phyloP scores from a whole-genome alignment of 2,329 filamentous ascomycete genomes.

The Xylariaceae sp. region DNA sequence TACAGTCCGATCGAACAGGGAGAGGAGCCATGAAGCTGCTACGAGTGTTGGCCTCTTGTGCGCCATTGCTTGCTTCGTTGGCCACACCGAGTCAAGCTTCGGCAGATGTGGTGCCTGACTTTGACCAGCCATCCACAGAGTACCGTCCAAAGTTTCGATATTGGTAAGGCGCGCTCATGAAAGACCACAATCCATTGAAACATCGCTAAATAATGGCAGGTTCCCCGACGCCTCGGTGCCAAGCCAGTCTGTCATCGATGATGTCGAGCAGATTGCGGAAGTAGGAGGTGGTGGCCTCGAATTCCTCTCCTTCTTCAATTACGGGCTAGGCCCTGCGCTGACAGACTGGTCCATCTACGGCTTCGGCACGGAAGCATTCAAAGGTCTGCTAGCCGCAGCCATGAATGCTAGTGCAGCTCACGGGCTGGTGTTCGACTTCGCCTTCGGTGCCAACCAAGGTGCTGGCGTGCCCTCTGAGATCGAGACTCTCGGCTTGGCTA shows the following conservation, averaged over 20 bases:
- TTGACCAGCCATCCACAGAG: not conserved
- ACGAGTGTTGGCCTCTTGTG: too few species aligned
- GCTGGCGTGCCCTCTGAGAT: conserved; percentile 17
- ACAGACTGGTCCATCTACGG: conserved; percentile 33
- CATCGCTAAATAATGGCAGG: conserved; percentile 17
- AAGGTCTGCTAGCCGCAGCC: conserved; percentile 12
- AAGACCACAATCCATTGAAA: too few species aligned
- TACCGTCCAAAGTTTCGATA: not conserved
- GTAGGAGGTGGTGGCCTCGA: conserved; percentile 22
- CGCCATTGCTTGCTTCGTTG: too few species aligned
- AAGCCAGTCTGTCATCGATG: conserved; percentile 7
- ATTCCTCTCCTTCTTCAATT: conserved; percentile 23
- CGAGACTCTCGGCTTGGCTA: conserved; percentile 13
- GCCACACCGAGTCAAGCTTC: too few species aligned
- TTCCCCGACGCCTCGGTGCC: conserved; percentile 22
- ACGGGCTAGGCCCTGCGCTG: conserved; percentile 15
- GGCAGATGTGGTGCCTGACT: not conserved
- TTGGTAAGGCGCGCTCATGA: too few species aligned
- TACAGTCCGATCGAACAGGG: too few species aligned
- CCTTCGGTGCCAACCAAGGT: conserved; percentile 19
- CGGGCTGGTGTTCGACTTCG: conserved; percentile 17
- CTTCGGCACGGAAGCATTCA: conserved; percentile 32
- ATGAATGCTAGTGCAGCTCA: conserved; percentile 9
- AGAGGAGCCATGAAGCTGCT: too few species aligned
- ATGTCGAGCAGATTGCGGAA: conserved; percentile 12